Evolutionary conservation across 2,329 filamentous ascomycete genomes (phyloP).

Genomic region (Rasamsonia emersonii): DNA sequence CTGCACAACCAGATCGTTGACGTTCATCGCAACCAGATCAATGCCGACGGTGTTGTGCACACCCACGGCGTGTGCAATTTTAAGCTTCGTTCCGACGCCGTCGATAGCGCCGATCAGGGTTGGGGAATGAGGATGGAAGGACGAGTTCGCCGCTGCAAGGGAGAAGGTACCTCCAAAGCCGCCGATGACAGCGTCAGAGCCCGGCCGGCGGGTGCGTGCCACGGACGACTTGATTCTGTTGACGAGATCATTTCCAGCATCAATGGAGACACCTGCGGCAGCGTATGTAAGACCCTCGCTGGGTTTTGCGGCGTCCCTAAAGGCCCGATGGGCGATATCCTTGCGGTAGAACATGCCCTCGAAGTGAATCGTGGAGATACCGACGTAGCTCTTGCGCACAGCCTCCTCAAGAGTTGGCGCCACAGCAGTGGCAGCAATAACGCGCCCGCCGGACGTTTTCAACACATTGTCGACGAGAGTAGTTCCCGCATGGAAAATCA

Average conservation of each 20-base stretch:
- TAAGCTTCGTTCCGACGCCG: conserved; percentile 92
- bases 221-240: conserved; percentile 85
- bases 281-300: conserved; percentile 68
- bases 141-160: conserved; percentile 56
- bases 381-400: conserved; percentile 78
- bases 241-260: conserved; percentile 87
- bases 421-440: conserved; percentile 84
- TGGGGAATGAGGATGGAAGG: conserved; percentile 66
- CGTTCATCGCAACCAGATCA: conserved; percentile 97
- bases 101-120: conserved; percentile 91
- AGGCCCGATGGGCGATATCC: conserved; percentile 74
- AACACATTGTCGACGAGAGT: conserved; percentile 54
- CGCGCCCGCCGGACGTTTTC: conserved; percentile 74
- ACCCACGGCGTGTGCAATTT: conserved; percentile 81
- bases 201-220: conserved; percentile 72
- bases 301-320: conserved; percentile 22
- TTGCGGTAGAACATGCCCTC: conserved; percentile 85
- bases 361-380: conserved; percentile 71
- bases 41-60: conserved; percentile 94
- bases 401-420: conserved; percentile 69
- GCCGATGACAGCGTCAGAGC: conserved; percentile 87
- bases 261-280: conserved; percentile 85
- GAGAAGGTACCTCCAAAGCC: conserved; percentile 89
- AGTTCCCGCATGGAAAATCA: conserved; percentile 92
- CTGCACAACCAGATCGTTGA: conserved; percentile 94